phyloP scores from a whole-genome alignment of 768 basidiomycete genomes.

The Cantharellus cinnabarinus region DNA sequence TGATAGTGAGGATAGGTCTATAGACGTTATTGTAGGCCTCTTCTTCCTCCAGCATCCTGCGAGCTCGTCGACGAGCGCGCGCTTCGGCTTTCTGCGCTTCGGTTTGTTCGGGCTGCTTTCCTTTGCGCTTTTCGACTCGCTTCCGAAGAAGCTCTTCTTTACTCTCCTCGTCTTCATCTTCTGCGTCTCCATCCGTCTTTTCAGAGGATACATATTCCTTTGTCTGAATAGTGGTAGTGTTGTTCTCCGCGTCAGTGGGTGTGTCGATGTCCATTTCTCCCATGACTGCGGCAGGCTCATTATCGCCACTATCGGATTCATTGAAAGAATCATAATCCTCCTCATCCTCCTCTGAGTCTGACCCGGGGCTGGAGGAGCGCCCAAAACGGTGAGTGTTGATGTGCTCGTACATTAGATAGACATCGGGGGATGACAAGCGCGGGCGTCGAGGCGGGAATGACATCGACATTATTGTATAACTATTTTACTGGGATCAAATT shows the following conservation, averaged over 20 bases:
- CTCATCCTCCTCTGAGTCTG: not conserved
- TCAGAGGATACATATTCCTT: not conserved
- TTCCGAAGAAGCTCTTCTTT: conserved; percentile 10
- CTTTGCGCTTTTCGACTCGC: conserved; percentile 18
- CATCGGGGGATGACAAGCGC: not conserved
- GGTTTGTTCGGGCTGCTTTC: conserved; percentile 42
- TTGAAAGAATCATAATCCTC: not conserved
- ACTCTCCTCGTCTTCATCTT: conserved; percentile 7
- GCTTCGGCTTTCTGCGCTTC: conserved; percentile 37
- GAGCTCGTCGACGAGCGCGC: not conserved
- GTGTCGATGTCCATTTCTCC: not conserved
- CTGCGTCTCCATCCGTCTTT: not conserved
- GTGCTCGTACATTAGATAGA: not conserved
- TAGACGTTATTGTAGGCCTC: conserved; percentile 32
- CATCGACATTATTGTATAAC: not conserved
- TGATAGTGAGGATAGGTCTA: conserved; percentile 70
- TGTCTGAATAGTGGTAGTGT: not conserved
- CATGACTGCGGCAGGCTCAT: not conserved
- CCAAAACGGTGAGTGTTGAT: not conserved
- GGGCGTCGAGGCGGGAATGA: not conserved
- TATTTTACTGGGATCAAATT: no score
- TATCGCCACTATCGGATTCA: not conserved
- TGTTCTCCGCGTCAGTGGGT: not conserved
- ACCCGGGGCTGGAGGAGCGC: not conserved
- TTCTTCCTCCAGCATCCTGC: conserved; percentile 30